Base-by-base conservation (phyloP, 345 rosid genomes). In the Salix suchowensis region DNA sequence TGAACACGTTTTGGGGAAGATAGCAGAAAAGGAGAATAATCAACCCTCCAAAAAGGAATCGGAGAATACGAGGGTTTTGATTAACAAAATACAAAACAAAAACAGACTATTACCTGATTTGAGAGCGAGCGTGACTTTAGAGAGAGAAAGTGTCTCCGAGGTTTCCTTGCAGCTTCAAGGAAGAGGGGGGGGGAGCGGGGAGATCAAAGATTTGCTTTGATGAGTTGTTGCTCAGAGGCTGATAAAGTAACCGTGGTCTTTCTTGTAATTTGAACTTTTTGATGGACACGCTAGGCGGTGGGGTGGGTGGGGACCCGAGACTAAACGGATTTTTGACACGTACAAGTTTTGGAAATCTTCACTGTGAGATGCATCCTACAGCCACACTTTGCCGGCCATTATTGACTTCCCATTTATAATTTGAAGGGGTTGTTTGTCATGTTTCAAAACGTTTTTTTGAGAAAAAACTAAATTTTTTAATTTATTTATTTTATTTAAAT, bases 71-170 rank as follows among this genome's bases (percentile, higher is more conserved):
- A 55, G 16, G 39, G 26, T 62, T 44, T 13, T 19, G 18, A 67
- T 37, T 26, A 68, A 76, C 15, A 30, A 7, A 68, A 40, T 28
- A 9, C n/a, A 18, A 37, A 32, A 66, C 19, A 32, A 24, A 67
- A 67, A 46, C 11, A 64, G 8, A 44, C 14, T 3, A 46, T 75
- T 64, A 71, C 78, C 78, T 67, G 65, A 67, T 44, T 18, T 60
- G 11, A 21, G 44, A 44, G 64, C 54, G 23, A 14, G 26, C 10
- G 28, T 2, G 5, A 23, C 24, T 15, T 18, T 26, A 18, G 40
- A 60, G 79, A 76, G 67, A 67, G 21, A 36, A 24, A 32, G 23
- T 11, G 15, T 13, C 10, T 2, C 18, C 8, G 67, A 16, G 32
- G 65, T 16, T 18, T 66, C 65, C 6, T 19, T 2, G 77, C 70